phyloP scores from a whole-genome alignment of 2,329 filamentous ascomycete species.

The Botrytis fragariae region DNA sequence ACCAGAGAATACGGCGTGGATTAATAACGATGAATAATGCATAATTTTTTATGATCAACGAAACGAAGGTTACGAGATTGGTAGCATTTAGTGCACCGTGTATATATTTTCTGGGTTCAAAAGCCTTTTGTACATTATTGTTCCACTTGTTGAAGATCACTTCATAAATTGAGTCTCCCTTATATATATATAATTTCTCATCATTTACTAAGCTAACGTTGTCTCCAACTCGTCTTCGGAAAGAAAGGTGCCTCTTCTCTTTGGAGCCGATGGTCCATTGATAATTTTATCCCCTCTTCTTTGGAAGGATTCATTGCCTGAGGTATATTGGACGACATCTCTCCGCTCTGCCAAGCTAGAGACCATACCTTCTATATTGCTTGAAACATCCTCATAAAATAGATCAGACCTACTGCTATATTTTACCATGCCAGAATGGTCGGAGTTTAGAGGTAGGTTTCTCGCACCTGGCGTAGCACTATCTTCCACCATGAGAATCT shows the following conservation, averaged over 20 bases:
- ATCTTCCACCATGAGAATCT: conserved; percentile 12
- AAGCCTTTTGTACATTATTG: neutral
- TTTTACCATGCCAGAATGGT: conserved; percentile 20
- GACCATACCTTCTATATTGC: conserved; percentile 10
- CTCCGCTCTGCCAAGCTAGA: neutral
- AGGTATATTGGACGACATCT: neutral
- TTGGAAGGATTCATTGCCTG: neutral
- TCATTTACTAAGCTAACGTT: neutral
- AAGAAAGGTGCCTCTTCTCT: neutral
- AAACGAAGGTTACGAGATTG: neutral
- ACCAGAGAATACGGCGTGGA: conserved; percentile 1
- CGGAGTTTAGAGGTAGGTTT: conserved; percentile 3
- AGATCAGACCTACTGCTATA: neutral
- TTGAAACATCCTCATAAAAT: conserved; percentile 10
- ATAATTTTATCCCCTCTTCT: neutral
- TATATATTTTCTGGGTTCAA: neutral
- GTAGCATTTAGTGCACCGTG: neutral
- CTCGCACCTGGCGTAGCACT: conserved; percentile 6
- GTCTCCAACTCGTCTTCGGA: neutral
- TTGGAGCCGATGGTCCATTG: neutral
- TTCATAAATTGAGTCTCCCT: neutral
- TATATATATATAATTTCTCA: neutral
- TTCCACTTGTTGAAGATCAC: neutral
- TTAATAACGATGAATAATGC: neutral
- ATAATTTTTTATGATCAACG: neutral